phyloP scores from a whole-genome alignment of 2,329 filamentous ascomycete genomes.

The Ophiosphaerella herpotricha region DNA sequence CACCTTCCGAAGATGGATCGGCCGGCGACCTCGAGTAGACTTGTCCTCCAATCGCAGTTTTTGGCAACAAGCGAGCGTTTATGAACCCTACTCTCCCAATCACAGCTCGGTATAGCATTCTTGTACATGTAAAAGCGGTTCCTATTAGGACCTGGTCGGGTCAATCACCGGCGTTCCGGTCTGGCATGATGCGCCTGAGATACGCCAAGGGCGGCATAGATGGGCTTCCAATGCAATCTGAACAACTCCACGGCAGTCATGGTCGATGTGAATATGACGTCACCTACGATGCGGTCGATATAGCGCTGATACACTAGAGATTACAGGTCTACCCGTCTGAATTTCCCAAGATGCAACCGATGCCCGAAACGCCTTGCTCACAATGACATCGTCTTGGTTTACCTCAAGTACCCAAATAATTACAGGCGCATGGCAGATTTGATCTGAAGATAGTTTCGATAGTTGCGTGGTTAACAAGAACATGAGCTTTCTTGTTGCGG shows the following conservation, averaged over 20 bases:
- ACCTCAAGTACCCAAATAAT: constrained; percentile 38
- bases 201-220: constrained; percentile 25
- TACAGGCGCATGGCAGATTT: constrained; percentile 39
- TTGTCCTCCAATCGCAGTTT: constrained; percentile 1
- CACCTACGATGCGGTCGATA: constrained; percentile 25
- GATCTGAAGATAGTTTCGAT: constrained; percentile 15
- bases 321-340: constrained; percentile 22
- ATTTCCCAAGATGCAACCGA: constrained; percentile 18
- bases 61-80: constrained; percentile 17
- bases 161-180: constrained; percentile 34
- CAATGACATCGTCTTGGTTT: constrained; percentile 32
- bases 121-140: constrained; percentile 42
- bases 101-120: constrained; percentile 38
- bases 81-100: constrained; percentile 21
- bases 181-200: constrained; percentile 20
- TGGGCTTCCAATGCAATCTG: constrained; percentile 23
- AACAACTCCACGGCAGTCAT: background rate
- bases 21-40: constrained; percentile 41
- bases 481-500: constrained; percentile 63
- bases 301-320: constrained; percentile 44
- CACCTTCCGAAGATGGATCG: constrained; percentile 42
- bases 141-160: constrained; percentile 19
- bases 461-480: constrained; percentile 35
- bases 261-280: constrained; percentile 16
- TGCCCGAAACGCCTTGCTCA: constrained; percentile 48